Base-by-base conservation (phyloP, 805 yeast species). In the Candida ipomoeae region DNA sequence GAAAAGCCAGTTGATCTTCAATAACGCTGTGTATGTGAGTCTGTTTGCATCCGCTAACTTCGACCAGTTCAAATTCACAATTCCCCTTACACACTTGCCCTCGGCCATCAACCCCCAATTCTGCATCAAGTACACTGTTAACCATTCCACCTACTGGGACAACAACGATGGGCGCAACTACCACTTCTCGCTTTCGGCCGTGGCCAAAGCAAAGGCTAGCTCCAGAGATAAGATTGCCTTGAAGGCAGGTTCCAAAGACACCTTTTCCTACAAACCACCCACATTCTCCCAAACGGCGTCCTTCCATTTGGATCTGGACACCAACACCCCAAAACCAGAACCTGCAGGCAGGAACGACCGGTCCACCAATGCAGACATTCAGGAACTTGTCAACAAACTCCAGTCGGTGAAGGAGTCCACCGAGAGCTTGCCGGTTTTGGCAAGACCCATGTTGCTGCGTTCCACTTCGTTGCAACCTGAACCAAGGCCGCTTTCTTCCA, bases 61-160 rank as follows among this genome's bases (percentile, higher is more conserved):
- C 55, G 78, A 75, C 63, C 70, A 75, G 63, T 77, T 83, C 63
- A 72, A 74, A 44, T 81, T 83, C 59, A 71, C 72, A 44, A 72
- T 82, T 36, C 77, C 78, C 35, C 62, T 77, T 51, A 58, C 64
- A 21, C 67, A 62, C 40, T 61, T 74, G 47, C 57, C 69, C 20
- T 64, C 59, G 36, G 54, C 49, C 44, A 48, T 77, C 49, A 61
- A 67, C 20, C 54, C 76, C 45, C 68, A 70, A 51, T 57, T 70
- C 54, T 69, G 71, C 48, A 50, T 73, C 43, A 63, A 62, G 48
- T 73, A 71, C 52, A 55, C 52, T 5, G 74, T 66, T 11, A 57
- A 59, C 52, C 58, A 62, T 52, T 49, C 55, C 15, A 57, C 54
- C 0, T 68, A 54, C 54, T 73, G 78, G 78, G 77, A 72, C 51